These are phyloP conservation scores for Volvariella surrecta DNA, from an alignment of 1,284 basidiomycete species.

Conservation along the genomic window DNA sequence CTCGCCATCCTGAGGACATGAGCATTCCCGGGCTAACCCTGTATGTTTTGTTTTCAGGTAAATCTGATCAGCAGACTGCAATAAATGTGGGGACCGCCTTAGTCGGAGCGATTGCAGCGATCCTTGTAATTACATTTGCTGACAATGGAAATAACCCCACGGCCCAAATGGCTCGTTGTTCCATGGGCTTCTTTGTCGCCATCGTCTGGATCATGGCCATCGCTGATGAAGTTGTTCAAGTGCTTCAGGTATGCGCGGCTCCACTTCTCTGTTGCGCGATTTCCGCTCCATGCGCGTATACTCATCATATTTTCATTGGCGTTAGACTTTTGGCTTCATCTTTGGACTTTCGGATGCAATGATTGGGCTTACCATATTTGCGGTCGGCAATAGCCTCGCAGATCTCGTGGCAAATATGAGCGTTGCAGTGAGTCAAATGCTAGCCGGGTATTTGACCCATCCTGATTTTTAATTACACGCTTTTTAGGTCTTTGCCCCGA, in stretches of 20 bases:
- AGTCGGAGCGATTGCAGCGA: conserved; percentile 45
- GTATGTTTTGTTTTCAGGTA: conserved; percentile 30
- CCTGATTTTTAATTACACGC: background rate
- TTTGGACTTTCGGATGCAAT: conserved; percentile 97
- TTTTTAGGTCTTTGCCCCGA: conserved; percentile 64
- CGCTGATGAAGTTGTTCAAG: conserved; percentile 87
- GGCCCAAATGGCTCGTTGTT: conserved; percentile 69
- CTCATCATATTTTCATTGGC: conserved; percentile 5
- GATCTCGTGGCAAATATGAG: conserved; percentile 97
- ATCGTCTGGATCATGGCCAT: conserved; percentile 96
- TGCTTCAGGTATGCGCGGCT: conserved; percentile 57
- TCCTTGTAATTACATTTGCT: conserved; percentile 55
- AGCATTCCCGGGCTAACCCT: conserved; percentile 3
- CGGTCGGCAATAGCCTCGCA: conserved; percentile 91
- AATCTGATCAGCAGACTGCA: conserved; percentile 44
- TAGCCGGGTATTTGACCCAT: conserved; percentile 4
- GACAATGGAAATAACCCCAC: conserved; percentile 50
- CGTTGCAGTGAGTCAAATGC: conserved; percentile 54
- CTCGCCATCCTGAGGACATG: background rate
- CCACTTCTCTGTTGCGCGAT: background rate
- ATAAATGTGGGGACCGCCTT: conserved; percentile 47
- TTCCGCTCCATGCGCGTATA: background rate
- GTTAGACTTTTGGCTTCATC: conserved; percentile 83
- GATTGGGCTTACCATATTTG: conserved; percentile 93
- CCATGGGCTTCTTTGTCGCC: conserved; percentile 82